Percentiles rank a stretch among this genome's conserved stretches.
phyloP scores from a whole-genome alignment of 164 flowering plant genomes.

The Litsea cubeba region DNA sequence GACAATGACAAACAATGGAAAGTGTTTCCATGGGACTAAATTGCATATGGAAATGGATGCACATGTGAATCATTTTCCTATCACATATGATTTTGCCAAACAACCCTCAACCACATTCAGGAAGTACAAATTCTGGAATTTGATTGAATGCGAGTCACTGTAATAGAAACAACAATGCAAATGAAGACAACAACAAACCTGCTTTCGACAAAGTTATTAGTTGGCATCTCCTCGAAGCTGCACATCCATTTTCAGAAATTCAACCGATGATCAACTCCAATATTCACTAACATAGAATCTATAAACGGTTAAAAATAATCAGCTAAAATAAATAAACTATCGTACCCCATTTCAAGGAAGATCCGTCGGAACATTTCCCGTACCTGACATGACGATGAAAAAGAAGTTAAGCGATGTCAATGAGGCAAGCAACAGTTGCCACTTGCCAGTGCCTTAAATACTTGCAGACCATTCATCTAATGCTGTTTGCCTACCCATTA shows the following conservation, averaged over 20 bases:
- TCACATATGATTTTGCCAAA: no score
- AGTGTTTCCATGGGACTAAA: no score
- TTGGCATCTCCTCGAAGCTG: slow-evolving; percentile 99
- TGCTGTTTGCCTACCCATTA: background rate
- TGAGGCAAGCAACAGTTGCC: background rate
- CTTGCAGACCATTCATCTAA: background rate
- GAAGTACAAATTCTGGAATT: background rate
- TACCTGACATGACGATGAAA: slow-evolving; percentile 40
- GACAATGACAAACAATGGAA: no score
- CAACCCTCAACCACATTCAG: background rate
- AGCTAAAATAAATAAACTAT: background rate
- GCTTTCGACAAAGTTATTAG: slow-evolving; percentile 91
- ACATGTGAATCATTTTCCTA: no score
- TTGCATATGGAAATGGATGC: no score
- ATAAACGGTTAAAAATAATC: background rate
- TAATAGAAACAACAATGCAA: background rate
- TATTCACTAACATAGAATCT: background rate
- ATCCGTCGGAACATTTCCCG: slow-evolving; percentile 63
- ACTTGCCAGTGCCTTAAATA: background rate
- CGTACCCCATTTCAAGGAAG: slow-evolving; percentile 86
- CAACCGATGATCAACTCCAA: background rate
- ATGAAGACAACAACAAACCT: slow-evolving; percentile 35
- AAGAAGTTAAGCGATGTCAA: background rate
- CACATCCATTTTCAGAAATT: slow-evolving; percentile 14
- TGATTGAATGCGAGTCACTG: background rate